Evolutionary conservation across 2,329 filamentous ascomycete species (phyloP).

Genomic region (Alternaria consortialis): DNA sequence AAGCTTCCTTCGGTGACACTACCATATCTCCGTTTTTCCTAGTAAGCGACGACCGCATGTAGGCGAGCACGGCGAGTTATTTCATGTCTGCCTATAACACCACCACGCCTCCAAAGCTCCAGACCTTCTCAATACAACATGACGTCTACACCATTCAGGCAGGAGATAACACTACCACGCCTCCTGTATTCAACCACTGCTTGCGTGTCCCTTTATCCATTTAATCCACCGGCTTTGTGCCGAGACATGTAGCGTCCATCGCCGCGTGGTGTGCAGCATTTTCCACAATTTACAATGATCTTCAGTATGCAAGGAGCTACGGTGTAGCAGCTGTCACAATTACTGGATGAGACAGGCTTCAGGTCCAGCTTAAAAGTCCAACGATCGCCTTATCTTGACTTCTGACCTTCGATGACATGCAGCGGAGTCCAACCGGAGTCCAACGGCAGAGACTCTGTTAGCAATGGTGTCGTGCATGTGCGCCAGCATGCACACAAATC

Average conservation of each 20-base stretch:
- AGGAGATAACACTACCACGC: conserved; percentile 7
- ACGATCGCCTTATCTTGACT: conserved; percentile 7
- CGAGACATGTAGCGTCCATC: neutral
- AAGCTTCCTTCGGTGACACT: conserved; percentile 4
- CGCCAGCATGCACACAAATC: neutral
- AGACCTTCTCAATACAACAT: neutral
- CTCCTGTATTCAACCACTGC: conserved; percentile 2
- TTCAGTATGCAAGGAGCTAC: conserved; percentile 4
- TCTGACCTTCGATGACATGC: neutral
- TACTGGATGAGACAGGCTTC: neutral
- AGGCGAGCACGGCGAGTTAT: neutral
- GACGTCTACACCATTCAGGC: conserved; percentile 1
- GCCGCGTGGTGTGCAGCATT: conserved; percentile 1
- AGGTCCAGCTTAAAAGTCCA: neutral
- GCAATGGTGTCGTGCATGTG: conserved; percentile 7
- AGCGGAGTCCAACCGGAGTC: neutral
- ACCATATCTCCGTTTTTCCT: conserved; percentile 9
- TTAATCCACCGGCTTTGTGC: conserved; percentile 2
- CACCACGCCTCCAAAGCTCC: conserved; percentile 8
- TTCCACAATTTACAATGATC: conserved; percentile 9
- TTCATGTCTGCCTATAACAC: conserved; percentile 1
- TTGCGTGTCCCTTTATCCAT: neutral
- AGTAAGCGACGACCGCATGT: conserved; percentile 2
- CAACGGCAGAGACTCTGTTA: conserved; percentile 2
- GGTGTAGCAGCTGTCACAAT: neutral